These are phyloP conservation scores for Ceratocystis harringtonii DNA, from an alignment of 2,329 filamentous ascomycete genomes.

Conservation along the genomic window DNA sequence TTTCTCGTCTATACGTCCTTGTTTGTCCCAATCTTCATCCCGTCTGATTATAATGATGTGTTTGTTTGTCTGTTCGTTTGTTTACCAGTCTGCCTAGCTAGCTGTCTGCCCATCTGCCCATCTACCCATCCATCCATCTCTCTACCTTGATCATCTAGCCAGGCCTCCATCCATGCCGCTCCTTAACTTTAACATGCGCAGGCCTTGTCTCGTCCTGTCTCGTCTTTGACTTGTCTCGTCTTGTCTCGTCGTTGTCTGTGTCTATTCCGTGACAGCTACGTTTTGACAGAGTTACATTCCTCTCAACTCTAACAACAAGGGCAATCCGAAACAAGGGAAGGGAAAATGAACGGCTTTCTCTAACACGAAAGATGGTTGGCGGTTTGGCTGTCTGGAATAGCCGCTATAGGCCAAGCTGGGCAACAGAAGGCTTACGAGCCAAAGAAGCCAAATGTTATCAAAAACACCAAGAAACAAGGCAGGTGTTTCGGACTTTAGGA, in stretches of 20 bases:
- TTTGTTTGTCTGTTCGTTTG: neutral
- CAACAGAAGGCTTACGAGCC: neutral
- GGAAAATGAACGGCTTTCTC: neutral
- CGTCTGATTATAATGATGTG: neutral
- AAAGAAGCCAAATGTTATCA: neutral
- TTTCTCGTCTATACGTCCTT: neutral
- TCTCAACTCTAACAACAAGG: constrained; percentile 2
- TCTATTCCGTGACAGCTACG: constrained; percentile 3
- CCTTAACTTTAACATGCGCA: neutral
- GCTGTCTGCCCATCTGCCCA: neutral
- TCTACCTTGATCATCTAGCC: neutral
- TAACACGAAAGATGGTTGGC: neutral
- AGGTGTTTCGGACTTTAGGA: neutral
- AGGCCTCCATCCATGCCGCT: neutral
- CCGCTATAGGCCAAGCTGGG: too few relatives aligned
- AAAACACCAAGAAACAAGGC: neutral
- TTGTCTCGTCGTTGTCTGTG: constrained; percentile 2
- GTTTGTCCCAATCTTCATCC: constrained; percentile 1
- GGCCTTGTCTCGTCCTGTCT: constrained; percentile 1
- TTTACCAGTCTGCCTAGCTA: neutral
- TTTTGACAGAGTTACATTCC: constrained; percentile 6
- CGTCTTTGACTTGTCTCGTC: neutral
- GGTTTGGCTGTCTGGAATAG: too few relatives aligned
- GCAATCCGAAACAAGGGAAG: neutral
- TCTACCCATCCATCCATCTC: neutral